Base-by-base conservation (phyloP, 1,139 yeast genomes). In the Waltiozyma solani region DNA sequence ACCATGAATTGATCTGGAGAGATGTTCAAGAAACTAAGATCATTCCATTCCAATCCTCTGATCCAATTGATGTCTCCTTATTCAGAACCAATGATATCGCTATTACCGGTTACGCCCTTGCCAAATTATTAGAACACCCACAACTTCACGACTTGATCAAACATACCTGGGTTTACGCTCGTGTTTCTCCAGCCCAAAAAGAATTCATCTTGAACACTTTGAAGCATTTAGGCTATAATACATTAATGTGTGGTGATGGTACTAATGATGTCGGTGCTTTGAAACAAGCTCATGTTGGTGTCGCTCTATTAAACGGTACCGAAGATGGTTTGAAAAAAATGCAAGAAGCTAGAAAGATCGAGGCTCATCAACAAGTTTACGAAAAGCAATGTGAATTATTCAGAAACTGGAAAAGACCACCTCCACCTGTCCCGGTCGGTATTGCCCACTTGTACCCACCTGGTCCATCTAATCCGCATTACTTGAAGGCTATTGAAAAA, bases 181-280 rank as follows among this genome's bases (percentile, higher is more conserved):
- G 99, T 66, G 98, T 93, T 31, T 91, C 98, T 8, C 98, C 99
- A 35, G 59, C 81, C 27, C 98, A 91, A 67, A 93, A 91, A 65
- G 98, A 91, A 64, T 86, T 81, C 50, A 79, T 91, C 52, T 69
- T 93, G 55, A 82, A 80, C 46, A 74, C 86, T 34, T 73, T 86
- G 58, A 91, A 91, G 61, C 81, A 78, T 43, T 76, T 87, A 58
- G 97, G 96, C 26, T 91, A 89, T 63, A 82, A 76, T 55, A 91
- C 98, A 26, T 73, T 93, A 53, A 91, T 91, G 99, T 91, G 98
- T 66, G 99, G 99, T 69, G 99, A 91, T 64, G 99, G 99, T 64
- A 91, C 99, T 26, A 91, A 91, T 59, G 99, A 91, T 69, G 98
- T 91, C 41, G 99, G 99, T 62, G 99, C 99, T 40, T 75, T 91